Evolutionary conservation across 345 rosid genomes (phyloP).

Genomic region (Trapa bicornis): DNA sequence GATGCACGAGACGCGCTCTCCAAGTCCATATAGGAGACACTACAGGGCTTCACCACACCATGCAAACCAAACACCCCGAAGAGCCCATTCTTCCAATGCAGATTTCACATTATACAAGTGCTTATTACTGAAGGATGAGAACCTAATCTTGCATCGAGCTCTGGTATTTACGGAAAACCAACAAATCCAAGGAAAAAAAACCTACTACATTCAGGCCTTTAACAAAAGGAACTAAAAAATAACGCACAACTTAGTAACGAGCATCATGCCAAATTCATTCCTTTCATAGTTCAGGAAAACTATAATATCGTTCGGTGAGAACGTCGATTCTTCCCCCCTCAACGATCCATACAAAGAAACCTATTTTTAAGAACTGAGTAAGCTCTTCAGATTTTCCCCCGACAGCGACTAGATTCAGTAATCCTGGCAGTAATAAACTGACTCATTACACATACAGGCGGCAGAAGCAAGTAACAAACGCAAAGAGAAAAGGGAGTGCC

Average conservation of each 20-base stretch:
- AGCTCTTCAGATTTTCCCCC: background rate
- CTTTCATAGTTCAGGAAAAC: background rate
- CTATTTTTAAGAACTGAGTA: background rate
- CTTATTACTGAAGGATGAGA: background rate
- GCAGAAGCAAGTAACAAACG: background rate
- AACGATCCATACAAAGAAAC: background rate
- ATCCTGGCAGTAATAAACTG: background rate
- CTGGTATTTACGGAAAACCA: background rate
- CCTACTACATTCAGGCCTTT: background rate
- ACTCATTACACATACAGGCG: background rate
- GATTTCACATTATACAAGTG: background rate
- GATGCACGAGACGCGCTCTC: too few relatives aligned
- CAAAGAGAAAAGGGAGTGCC: background rate
- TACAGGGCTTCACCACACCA: background rate
- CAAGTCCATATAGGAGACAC: too few relatives aligned
- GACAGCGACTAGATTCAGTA: background rate
- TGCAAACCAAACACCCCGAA: background rate
- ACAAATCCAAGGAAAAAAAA: background rate
- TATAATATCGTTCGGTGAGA: background rate
- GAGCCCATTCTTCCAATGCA: background rate
- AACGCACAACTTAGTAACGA: background rate
- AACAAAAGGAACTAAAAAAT: background rate
- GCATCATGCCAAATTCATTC: background rate
- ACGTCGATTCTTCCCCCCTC: background rate
- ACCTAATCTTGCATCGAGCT: background rate